A percentile compares a stretch with the other conserved stretches of the same genome.
phyloP scores from a whole-genome alignment of 176 grass and related monocot species.

The Aegilops speltoides region DNA sequence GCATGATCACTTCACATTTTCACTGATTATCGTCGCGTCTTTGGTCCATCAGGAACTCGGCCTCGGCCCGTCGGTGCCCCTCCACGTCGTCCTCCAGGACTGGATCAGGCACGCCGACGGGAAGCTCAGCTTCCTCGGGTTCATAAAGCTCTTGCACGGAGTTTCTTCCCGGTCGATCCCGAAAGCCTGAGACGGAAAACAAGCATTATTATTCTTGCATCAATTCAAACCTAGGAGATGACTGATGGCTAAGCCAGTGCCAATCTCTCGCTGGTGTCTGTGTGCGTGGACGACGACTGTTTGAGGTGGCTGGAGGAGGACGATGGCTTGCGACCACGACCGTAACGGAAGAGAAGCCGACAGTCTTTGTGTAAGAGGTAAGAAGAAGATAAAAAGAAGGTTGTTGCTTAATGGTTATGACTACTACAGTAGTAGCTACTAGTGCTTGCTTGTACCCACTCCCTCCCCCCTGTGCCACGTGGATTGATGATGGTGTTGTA shows the following conservation, averaged over 20 bases:
- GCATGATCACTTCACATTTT: background rate
- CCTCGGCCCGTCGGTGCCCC: slow-evolving; percentile 86
- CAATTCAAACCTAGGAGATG: slow-evolving; percentile 19
- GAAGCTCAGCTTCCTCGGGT: slow-evolving; percentile 96
- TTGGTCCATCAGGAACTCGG: slow-evolving; percentile 76
- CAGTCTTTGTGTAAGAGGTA: slow-evolving; percentile 33
- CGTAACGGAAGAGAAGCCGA: background rate
- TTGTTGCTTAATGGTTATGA: slow-evolving; percentile 12
- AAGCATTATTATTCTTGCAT: slow-evolving; percentile 27
- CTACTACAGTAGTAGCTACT: background rate
- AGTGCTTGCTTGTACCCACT: slow-evolving; percentile 16
- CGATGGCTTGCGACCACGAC: background rate
- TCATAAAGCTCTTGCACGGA: slow-evolving; percentile 95
- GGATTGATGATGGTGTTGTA: slow-evolving; percentile 42
- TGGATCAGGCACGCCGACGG: slow-evolving; percentile 94
- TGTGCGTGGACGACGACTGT: background rate
- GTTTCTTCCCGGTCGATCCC: slow-evolving; percentile 72
- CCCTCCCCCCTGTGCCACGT: slow-evolving; percentile 7
- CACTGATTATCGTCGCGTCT: background rate
- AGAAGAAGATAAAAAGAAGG: background rate
- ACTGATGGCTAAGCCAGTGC: slow-evolving; percentile 32
- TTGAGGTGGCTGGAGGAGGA: slow-evolving; percentile 19
- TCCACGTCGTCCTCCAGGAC: slow-evolving; percentile 97
- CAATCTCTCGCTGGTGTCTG: slow-evolving; percentile 33
- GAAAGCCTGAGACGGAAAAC: slow-evolving; percentile 48